phyloP scores from a whole-genome alignment of 2,329 filamentous ascomycete genomes.

The Monosporascus sp. region DNA sequence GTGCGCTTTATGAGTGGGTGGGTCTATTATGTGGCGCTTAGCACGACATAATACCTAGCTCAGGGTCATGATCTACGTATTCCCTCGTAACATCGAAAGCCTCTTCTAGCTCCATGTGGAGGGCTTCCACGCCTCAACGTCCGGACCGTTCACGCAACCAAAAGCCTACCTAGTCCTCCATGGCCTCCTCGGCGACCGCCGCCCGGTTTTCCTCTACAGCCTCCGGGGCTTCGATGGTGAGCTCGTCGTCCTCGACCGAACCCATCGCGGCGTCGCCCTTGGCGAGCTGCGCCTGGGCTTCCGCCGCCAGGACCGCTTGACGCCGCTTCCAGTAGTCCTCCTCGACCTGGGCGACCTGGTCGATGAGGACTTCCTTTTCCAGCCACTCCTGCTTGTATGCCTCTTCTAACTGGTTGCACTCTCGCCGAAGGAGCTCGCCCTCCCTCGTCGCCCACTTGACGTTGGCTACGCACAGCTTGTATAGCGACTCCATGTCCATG shows the following conservation, averaged over 20 bases:
- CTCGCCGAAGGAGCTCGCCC: slow-evolving; percentile 55
- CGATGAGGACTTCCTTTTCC: slow-evolving; percentile 73
- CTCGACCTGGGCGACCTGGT: slow-evolving; percentile 65
- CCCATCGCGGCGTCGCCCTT: background rate
- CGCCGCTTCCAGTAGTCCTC: slow-evolving; percentile 59
- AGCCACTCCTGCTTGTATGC: slow-evolving; percentile 68
- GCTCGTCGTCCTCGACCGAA: background rate
- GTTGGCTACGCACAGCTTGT: slow-evolving; percentile 65
- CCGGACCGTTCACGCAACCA: too few relatives aligned
- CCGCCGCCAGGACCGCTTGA: slow-evolving; percentile 43
- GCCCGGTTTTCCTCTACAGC: background rate
- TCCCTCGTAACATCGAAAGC: too few relatives aligned
- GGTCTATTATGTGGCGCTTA: too few relatives aligned
- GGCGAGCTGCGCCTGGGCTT: slow-evolving; percentile 19
- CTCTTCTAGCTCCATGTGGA: too few relatives aligned
- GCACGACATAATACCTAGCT: too few relatives aligned
- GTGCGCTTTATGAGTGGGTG: too few relatives aligned
- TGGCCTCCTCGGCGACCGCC: background rate
- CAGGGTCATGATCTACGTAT: too few relatives aligned
- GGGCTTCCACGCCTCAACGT: too few relatives aligned
- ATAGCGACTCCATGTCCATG: slow-evolving; percentile 55
- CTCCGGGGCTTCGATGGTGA: background rate
- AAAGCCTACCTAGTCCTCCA: background rate
- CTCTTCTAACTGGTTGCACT: slow-evolving; percentile 64
- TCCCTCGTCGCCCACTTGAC: slow-evolving; percentile 69